phyloP scores from a whole-genome alignment of 2,329 filamentous ascomycete genomes.

The Neonectria magnoliae region DNA sequence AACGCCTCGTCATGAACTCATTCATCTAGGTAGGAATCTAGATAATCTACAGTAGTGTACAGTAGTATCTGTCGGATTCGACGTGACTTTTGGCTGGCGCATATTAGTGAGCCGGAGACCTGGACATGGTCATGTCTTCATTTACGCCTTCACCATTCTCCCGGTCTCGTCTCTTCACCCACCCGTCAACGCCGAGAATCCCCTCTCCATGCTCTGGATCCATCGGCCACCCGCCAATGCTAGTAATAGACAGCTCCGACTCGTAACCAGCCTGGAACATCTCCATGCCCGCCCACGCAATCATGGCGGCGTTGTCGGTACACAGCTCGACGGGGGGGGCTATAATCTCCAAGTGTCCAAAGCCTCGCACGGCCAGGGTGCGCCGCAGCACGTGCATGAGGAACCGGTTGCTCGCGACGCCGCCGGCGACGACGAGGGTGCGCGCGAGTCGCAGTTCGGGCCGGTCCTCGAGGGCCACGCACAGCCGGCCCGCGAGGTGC shows the following conservation, averaged over 20 bases:
- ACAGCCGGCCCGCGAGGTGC: conserved; percentile 80
- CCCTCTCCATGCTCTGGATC: conserved; percentile 69
- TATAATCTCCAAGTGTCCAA: conserved; percentile 67
- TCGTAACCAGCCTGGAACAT: conserved; percentile 86
- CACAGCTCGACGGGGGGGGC: conserved; percentile 83
- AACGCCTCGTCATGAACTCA: background rate
- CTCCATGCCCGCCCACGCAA: conserved; percentile 91
- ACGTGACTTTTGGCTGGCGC: background rate
- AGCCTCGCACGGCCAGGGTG: conserved; percentile 73
- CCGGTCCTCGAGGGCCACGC: conserved; percentile 68
- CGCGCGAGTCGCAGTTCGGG: conserved; percentile 51
- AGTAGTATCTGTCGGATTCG: background rate
- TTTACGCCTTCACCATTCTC: background rate
- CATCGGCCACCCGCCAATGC: conserved; percentile 78
- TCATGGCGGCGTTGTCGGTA: conserved; percentile 98
- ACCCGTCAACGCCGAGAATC: conserved; percentile 69
- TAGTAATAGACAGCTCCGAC: conserved; percentile 67
- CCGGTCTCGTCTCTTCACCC: conserved; percentile 47
- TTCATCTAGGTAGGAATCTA: background rate
- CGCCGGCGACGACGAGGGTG: conserved; percentile 85
- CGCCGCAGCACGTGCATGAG: conserved; percentile 72
- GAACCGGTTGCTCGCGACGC: conserved; percentile 87
- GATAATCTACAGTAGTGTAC: conserved; percentile 28
- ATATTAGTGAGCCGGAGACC: conserved; percentile 9
- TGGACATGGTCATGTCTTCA: background rate